Conservation (phyloP, 306 rosid species). For the Castanospermum australe region DNA sequence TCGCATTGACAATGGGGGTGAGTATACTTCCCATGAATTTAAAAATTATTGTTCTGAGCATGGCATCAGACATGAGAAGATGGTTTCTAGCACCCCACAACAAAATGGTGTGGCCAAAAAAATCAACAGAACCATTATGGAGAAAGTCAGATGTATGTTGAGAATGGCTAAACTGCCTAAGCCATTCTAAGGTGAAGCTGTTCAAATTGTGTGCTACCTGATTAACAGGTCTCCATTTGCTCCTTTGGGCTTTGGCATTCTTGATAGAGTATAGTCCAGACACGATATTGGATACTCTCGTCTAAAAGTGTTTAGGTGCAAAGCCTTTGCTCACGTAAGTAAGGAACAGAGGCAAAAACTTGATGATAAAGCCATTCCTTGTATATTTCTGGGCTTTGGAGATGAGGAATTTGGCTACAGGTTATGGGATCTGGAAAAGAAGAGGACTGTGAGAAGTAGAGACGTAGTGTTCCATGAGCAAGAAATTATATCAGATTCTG, state of each 20-base stretch:
- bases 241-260: no score
- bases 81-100: no score
- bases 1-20: no score
- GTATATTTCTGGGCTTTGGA: not conserved
- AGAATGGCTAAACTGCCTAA: not conserved
- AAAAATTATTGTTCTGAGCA: no score
- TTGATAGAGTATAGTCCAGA: no score
- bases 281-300: no score
- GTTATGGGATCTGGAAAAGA: not conserved
- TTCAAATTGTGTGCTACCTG: not conserved
- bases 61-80: no score
- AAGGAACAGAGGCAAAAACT: no score
- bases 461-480: not conserved
- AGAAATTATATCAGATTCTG: not conserved
- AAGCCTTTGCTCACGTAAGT: no score
- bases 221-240: not conserved
- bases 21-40: no score
- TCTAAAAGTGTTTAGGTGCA: no score
- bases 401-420: not conserved
- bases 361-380: not conserved
- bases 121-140: not conserved
- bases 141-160: not conserved
- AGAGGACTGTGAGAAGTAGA: not conserved
- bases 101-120: no score
- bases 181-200: not conserved